Evolutionary conservation across 306 rosid genomes (phyloP).

Genomic region (Quercus suber): DNA sequence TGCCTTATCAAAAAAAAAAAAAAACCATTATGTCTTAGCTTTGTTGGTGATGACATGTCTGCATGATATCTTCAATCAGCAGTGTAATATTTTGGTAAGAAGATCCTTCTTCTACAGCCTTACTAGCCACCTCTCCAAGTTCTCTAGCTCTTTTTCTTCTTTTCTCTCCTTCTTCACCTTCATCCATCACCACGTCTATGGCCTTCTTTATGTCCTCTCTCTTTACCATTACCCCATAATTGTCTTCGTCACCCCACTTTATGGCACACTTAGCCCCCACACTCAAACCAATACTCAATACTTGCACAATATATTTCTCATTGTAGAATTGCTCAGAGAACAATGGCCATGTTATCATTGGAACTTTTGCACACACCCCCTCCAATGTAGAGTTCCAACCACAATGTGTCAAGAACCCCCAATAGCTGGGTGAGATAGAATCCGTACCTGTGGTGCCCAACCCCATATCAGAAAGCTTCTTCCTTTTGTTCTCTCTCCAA

Average conservation of each 20-base stretch:
- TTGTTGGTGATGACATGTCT: neutral
- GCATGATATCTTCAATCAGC: neutral
- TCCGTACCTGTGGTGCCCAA: constrained; percentile 66
- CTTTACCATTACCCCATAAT: constrained; percentile 16
- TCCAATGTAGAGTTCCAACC: constrained; percentile 71
- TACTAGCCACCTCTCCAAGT: neutral
- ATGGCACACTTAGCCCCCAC: constrained; percentile 2
- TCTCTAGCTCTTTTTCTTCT: neutral
- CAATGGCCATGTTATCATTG: constrained; percentile 59
- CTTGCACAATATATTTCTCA: constrained; percentile 34
- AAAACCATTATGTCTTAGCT: no score
- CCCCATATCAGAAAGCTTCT: constrained; percentile 41
- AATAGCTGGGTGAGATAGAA: constrained; percentile 45
- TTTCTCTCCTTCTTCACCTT: neutral
- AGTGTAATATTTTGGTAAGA: neutral
- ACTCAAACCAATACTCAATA: constrained; percentile 6
- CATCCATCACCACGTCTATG: constrained; percentile 4
- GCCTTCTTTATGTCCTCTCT: neutral
- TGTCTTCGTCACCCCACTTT: constrained; percentile 16
- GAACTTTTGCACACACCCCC: constrained; percentile 45
- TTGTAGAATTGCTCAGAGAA: constrained; percentile 56
- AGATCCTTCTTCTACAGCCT: neutral
- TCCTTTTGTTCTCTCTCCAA: constrained; percentile 43
- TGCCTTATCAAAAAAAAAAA: no score
- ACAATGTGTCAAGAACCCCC: constrained; percentile 71